Percentiles rank a stretch among this genome's conserved stretches.
Evolutionary conservation across 495 filamentous ascomycete genomes (phyloP).

Genomic region (Penicillium dipodomyicola): DNA sequence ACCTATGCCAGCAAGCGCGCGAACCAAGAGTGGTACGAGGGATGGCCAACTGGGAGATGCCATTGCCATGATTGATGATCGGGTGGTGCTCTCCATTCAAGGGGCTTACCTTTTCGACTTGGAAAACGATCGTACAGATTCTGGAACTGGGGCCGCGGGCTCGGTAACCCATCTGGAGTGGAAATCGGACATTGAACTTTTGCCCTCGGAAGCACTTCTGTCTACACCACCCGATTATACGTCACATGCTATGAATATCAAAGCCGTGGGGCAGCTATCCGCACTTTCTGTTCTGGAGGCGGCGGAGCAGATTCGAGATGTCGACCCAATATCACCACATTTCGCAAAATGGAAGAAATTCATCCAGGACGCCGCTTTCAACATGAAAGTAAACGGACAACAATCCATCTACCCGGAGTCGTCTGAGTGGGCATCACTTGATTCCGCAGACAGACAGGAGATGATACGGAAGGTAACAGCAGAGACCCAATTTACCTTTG

Average conservation of each 20-base stretch:
- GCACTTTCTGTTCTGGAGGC: constrained; percentile 5
- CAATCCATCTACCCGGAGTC: neutral
- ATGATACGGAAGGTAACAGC: neutral
- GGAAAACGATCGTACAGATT: constrained; percentile 1
- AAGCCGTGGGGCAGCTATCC: constrained; percentile 7
- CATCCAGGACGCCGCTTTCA: neutral
- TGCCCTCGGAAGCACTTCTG: neutral
- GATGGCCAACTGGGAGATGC: neutral
- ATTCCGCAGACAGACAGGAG: neutral
- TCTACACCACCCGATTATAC: neutral
- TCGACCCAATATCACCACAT: neutral
- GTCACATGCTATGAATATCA: neutral
- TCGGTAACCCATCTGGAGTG: constrained; percentile 6
- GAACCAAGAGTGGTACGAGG: neutral
- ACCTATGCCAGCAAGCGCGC: neutral
- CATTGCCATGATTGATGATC: neutral
- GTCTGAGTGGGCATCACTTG: neutral
- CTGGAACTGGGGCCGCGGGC: neutral
- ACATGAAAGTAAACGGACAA: neutral
- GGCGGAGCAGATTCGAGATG: neutral
- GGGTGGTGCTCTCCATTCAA: neutral
- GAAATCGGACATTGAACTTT: constrained; percentile 1
- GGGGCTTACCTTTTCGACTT: constrained; percentile 1
- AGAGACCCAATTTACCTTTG: constrained; percentile 5
- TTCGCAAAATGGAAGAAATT: constrained; percentile 2